These are phyloP conservation scores for Komagataella phaffii DNA, from an alignment of 805 yeast species.

Conservation along the genomic window DNA sequence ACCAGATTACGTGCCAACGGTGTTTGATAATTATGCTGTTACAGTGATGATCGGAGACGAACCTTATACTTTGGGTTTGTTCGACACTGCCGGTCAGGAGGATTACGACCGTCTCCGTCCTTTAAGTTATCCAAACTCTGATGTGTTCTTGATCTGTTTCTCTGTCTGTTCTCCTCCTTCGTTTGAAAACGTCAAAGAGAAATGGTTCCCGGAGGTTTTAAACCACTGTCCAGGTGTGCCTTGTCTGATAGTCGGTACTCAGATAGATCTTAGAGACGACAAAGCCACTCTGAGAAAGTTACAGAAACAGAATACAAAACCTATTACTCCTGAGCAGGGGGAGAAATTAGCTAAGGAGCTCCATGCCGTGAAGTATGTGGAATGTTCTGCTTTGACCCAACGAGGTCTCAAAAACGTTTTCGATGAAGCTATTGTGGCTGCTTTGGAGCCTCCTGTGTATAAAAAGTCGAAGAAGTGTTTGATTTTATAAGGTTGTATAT, in stretches of 20 bases:
- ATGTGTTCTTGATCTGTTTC: conserved; percentile 91
- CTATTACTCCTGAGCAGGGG: conserved; percentile 79
- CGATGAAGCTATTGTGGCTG: conserved; percentile 97
- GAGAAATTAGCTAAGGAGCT: conserved; percentile 87
- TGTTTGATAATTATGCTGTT: conserved; percentile 89
- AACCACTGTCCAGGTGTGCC: conserved; percentile 98
- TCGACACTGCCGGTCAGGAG: conserved; percentile 99
- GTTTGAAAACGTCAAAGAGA: conserved; percentile 93
- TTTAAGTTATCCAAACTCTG: conserved; percentile 92
- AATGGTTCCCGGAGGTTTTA: conserved; percentile 95
- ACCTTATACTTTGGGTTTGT: conserved; percentile 92
- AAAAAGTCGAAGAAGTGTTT: conserved; percentile 75
- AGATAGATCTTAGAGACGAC: conserved; percentile 88
- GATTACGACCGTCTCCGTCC: conserved; percentile 97
- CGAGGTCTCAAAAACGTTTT: conserved; percentile 95
- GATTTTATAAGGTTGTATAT: conserved; percentile 37
- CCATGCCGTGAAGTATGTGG: conserved; percentile 93
- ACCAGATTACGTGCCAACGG: conserved; percentile 98
- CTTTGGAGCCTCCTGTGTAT: conserved; percentile 90
- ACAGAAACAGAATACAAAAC: conserved; percentile 80
- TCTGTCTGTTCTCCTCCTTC: conserved; percentile 95
- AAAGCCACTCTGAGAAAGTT: conserved; percentile 82
- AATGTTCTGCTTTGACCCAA: conserved; percentile 95
- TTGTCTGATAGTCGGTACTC: conserved; percentile 93
- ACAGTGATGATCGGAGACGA: conserved; percentile 96